Conservation (phyloP, 1,139 yeast species). For the Blastobotrys illinoisensis region DNA sequence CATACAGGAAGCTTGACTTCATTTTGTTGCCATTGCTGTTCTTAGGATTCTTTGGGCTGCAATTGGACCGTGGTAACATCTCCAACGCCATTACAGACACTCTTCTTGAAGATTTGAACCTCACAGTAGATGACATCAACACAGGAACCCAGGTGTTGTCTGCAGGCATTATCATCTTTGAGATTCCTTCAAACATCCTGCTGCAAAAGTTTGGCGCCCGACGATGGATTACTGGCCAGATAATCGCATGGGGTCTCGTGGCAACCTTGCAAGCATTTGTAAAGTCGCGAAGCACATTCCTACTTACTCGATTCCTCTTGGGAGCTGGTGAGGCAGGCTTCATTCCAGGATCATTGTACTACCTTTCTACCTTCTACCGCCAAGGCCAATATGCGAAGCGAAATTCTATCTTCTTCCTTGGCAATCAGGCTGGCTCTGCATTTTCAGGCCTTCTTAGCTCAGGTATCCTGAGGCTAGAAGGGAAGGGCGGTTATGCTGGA, state of each 20-base stretch:
- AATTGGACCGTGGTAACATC: constrained; percentile 41
- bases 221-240: not conserved
- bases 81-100: constrained; percentile 48
- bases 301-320: constrained; percentile 37
- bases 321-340: constrained; percentile 57
- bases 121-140: constrained; percentile 31
- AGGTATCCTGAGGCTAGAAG: not conserved
- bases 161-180: not conserved
- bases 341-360: constrained; percentile 43
- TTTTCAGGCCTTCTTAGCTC: constrained; percentile 22
- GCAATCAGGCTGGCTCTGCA: constrained; percentile 34
- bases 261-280: not conserved
- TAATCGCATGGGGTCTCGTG: not conserved
- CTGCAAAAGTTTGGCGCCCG: not conserved
- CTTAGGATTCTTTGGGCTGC: constrained; percentile 33
- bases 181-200: not conserved
- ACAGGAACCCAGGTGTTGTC: not conserved
- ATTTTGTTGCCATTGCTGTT: constrained; percentile 36
- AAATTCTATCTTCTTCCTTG: constrained; percentile 30
- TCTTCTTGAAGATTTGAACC: constrained; percentile 40
- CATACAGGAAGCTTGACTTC: constrained; percentile 35
- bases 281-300: not conserved
- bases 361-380: constrained; percentile 24
- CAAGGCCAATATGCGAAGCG: constrained; percentile 24
- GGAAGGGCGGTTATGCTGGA: constrained; percentile 26